Evolutionary conservation across 2,329 filamentous ascomycete genomes (phyloP), one percentile per base, ranked within the genome.

Genomic region (Torrubiellomyces zombiae): DNA sequence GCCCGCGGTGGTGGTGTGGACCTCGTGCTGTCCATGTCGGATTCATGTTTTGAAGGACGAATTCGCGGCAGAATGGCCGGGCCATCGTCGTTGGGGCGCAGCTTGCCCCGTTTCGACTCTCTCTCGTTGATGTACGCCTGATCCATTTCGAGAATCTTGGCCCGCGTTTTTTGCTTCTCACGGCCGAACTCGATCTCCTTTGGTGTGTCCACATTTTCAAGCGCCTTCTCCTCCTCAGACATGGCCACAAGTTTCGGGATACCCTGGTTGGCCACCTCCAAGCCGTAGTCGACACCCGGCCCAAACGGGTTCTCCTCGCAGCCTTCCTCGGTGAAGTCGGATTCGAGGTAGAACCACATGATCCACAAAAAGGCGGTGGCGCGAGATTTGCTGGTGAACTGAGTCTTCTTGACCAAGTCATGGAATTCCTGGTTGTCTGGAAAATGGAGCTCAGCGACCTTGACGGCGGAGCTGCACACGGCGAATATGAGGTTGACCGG

Each of bases 291-390:
- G 3, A 76, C 67, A 9, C 71, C 73, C 8, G 59, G 47, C 0
- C 89, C 89, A 40, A 94, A 98, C 0, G 89, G 89, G 42, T 98
- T 98, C 38, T 80, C 75, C 23, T 81, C 65, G 21, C 82, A 86
- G 28, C 80, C 82, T 40, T 93, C 80, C 38, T 77, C 72, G 0
- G 80, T 80, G 38, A 94, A 95, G 46, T 94, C 82, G 15, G 85
- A 93, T 48, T 98, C 89, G 11, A 98, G 65, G 44, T 98, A 95
- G 60, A 89, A 94, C 89, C 89, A 98, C 73, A 98, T 91, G 34
- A 98, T 60, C 89, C 89, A 98, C 12, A 98, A 56, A 39, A 98
- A 98, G 1, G 86, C 86, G 21, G 60, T 73, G 1, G 89, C 85
- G 33, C 89, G 70, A 32, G 81, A 92, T 37, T 62, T 56, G 50